Evolutionary conservation across 169 alveolate genomes (phyloP).

Genomic region (Cryptosporidium parvum): DNA sequence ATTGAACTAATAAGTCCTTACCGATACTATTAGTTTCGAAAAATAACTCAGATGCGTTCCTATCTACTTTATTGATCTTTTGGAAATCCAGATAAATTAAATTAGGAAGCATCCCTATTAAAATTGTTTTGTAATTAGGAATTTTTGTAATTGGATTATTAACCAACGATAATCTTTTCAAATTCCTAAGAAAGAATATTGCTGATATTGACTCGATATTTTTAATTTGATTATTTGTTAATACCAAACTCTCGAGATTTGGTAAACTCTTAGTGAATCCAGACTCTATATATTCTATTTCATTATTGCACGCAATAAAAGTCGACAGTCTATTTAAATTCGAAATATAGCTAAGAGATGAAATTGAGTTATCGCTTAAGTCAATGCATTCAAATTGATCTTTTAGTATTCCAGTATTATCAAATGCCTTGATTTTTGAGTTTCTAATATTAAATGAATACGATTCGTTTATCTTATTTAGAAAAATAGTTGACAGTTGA

Average conservation of each 20-base stretch:
- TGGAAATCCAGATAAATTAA: slow-evolving; percentile 83
- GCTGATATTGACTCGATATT: slow-evolving; percentile 76
- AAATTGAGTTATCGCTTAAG: slow-evolving; percentile 35
- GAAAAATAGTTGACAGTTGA: background rate
- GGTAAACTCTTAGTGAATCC: slow-evolving; percentile 78
- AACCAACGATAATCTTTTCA: slow-evolving; percentile 79
- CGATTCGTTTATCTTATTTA: slow-evolving; percentile 35
- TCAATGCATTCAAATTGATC: slow-evolving; percentile 70
- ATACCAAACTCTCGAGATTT: slow-evolving; percentile 86
- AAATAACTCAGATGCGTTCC: slow-evolving; percentile 78
- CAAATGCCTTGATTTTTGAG: slow-evolving; percentile 28
- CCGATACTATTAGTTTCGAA: slow-evolving; percentile 41
- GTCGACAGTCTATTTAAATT: slow-evolving; percentile 23
- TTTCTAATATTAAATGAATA: slow-evolving; percentile 46
- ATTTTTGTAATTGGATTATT: slow-evolving; percentile 82
- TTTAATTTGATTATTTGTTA: slow-evolving; percentile 88
- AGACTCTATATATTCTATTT: slow-evolving; percentile 42
- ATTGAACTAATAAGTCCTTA: slow-evolving; percentile 35
- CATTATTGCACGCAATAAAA: slow-evolving; percentile 55
- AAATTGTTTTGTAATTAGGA: slow-evolving; percentile 81
- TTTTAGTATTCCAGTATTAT: slow-evolving; percentile 41
- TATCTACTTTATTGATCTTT: slow-evolving; percentile 82
- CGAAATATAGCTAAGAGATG: slow-evolving; percentile 22
- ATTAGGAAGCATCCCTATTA: slow-evolving; percentile 81
- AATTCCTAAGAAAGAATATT: slow-evolving; percentile 50